Evolutionary conservation across 176 grass and related monocot species (phyloP).

Genomic region (Themeda triandra): DNA sequence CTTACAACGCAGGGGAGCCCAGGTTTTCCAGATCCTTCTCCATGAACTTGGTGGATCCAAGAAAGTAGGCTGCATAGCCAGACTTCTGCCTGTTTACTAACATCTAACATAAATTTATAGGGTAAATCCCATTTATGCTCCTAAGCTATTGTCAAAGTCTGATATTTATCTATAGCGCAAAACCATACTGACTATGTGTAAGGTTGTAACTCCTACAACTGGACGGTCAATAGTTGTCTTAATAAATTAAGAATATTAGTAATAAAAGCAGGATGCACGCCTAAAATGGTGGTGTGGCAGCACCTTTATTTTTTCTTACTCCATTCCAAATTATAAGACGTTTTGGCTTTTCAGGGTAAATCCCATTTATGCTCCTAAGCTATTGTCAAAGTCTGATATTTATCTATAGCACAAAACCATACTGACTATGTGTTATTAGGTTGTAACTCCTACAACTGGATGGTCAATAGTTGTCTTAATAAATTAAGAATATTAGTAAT

Average conservation of each 20-base stretch:
- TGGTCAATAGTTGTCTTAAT: not conserved
- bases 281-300: not conserved
- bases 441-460: not conserved
- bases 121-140: not conserved
- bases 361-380: not conserved
- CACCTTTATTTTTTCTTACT: not conserved
- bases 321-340: not conserved
- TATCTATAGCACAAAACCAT: not conserved
- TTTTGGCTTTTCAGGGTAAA: not conserved
- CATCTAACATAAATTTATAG: not conserved
- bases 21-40: too few species aligned
- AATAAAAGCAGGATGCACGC: not conserved
- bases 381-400: not conserved
- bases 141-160: not conserved
- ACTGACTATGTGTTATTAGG: not conserved
- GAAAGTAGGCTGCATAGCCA: too few species aligned
- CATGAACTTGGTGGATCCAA: too few species aligned
- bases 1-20: too few species aligned
- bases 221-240: not conserved
- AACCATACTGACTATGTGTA: not conserved
- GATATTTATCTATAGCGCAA: not conserved
- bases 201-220: not conserved
- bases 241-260: not conserved
- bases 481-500: not conserved
- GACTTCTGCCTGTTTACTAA: not conserved